Evolutionary conservation across 1,284 basidiomycete species (phyloP).

Genomic region (Leccinum griseonigrum): DNA sequence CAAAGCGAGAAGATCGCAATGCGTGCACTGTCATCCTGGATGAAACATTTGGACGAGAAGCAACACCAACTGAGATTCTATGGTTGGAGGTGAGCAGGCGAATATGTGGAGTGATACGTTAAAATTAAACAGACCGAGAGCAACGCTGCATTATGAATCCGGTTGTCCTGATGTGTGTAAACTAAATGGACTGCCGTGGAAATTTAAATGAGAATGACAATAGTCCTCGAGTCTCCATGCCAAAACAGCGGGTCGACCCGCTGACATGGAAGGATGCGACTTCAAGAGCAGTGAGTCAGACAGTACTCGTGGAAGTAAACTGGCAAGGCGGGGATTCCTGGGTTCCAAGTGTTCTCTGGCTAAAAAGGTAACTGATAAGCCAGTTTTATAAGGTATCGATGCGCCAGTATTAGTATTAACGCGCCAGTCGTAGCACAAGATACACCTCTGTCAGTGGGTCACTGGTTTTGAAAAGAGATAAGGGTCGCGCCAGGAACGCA

Average conservation of each 20-base stretch:
- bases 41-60: background rate
- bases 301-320: background rate
- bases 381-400: background rate
- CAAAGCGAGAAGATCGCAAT: background rate
- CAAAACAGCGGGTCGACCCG: background rate
- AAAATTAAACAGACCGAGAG: background rate
- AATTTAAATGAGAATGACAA: background rate
- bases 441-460: background rate
- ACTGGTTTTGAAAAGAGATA: background rate
- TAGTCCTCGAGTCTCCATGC: background rate
- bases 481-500: background rate
- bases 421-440: background rate
- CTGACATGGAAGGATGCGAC: background rate
- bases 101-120: background rate
- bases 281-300: background rate
- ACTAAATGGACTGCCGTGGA: too few relatives aligned
- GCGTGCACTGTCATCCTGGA: background rate
- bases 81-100: background rate
- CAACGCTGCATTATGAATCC: background rate
- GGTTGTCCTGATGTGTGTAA: background rate
- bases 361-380: background rate
- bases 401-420: background rate
- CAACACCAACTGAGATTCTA: background rate
- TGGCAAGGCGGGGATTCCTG: background rate
- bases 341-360: background rate